Percentiles rank a stretch among this genome's conserved stretches.
These are phyloP conservation scores for Botrytis squamosa DNA, from an alignment of 2,329 filamentous ascomycete species.

Conservation along the genomic window DNA sequence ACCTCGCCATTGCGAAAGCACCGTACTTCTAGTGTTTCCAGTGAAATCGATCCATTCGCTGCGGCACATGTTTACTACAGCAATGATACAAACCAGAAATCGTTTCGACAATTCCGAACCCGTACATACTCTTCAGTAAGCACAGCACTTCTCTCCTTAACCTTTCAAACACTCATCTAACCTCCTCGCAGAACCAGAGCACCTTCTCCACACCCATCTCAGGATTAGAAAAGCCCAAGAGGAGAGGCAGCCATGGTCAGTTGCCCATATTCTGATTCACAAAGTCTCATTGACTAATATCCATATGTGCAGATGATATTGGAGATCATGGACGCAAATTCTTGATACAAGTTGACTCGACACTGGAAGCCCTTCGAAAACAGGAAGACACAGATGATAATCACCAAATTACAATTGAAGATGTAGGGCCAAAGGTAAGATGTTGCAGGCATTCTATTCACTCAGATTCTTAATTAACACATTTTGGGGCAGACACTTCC, in stretches of 20 bases:
- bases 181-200: slow-evolving; percentile 29
- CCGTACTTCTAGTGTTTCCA: slow-evolving; percentile 28
- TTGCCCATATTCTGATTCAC: not conserved
- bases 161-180: slow-evolving; percentile 20
- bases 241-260: slow-evolving; percentile 40
- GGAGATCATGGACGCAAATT: slow-evolving; percentile 72
- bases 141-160: not conserved
- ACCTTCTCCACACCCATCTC: slow-evolving; percentile 23
- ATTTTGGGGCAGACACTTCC: slow-evolving; percentile 63
- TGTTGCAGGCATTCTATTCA: not conserved
- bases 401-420: slow-evolving; percentile 97
- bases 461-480: not conserved
- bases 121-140: slow-evolving; percentile 39
- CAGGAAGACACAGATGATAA: slow-evolving; percentile 94
- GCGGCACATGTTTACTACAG: slow-evolving; percentile 39
- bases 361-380: slow-evolving; percentile 72
- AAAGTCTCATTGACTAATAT: slow-evolving; percentile 20
- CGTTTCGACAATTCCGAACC: slow-evolving; percentile 33
- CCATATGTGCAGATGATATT: slow-evolving; percentile 63
- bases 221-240: slow-evolving; percentile 32
- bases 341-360: slow-evolving; percentile 81
- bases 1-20: slow-evolving; percentile 28
- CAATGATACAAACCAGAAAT: slow-evolving; percentile 29
- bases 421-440: slow-evolving; percentile 80
- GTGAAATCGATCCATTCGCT: slow-evolving; percentile 37